A percentile compares a stretch with the other conserved stretches of the same genome.
phyloP scores from a whole-genome alignment of 1,139 yeast genomes.

The Scheffersomyces stambukii region DNA sequence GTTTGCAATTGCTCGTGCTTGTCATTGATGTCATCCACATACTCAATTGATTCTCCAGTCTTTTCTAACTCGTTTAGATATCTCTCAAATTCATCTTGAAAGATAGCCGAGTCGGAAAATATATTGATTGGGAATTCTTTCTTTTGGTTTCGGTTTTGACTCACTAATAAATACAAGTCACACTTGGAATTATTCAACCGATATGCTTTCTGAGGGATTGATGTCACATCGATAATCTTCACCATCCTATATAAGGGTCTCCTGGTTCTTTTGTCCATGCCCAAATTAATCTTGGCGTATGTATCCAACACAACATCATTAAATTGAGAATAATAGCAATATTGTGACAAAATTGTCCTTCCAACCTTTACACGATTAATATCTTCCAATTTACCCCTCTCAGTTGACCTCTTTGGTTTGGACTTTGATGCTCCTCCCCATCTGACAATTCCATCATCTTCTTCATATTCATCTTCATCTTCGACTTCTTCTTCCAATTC shows the following conservation, averaged over 20 bases:
- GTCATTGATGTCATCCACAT: constrained; percentile 59
- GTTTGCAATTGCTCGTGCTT: constrained; percentile 59
- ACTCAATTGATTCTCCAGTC: constrained; percentile 59
- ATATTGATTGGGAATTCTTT: constrained; percentile 71
- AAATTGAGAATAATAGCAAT: constrained; percentile 79
- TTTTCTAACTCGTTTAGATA: constrained; percentile 60
- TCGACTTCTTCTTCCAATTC: constrained; percentile 40
- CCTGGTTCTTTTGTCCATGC: constrained; percentile 59
- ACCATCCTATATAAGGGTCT: constrained; percentile 79
- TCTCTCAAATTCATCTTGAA: constrained; percentile 65
- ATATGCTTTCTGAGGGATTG: constrained; percentile 53
- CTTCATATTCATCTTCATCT: constrained; percentile 38
- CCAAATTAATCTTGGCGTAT: constrained; percentile 79
- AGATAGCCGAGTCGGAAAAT: constrained; percentile 73
- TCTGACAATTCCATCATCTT: constrained; percentile 43
- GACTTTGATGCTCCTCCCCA: constrained; percentile 44
- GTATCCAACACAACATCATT: constrained; percentile 66
- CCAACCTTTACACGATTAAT: constrained; percentile 73
- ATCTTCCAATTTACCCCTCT: constrained; percentile 47
- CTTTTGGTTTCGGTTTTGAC: constrained; percentile 64
- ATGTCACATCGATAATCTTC: constrained; percentile 62
- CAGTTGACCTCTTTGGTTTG: constrained; percentile 21
- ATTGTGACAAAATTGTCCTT: constrained; percentile 68
- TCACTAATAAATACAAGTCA: constrained; percentile 59
- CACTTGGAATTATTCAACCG: constrained; percentile 51